These are phyloP conservation scores for Copromyces sp. DNA, from an alignment of 495 filamentous ascomycete genomes.

Conservation along the genomic window DNA sequence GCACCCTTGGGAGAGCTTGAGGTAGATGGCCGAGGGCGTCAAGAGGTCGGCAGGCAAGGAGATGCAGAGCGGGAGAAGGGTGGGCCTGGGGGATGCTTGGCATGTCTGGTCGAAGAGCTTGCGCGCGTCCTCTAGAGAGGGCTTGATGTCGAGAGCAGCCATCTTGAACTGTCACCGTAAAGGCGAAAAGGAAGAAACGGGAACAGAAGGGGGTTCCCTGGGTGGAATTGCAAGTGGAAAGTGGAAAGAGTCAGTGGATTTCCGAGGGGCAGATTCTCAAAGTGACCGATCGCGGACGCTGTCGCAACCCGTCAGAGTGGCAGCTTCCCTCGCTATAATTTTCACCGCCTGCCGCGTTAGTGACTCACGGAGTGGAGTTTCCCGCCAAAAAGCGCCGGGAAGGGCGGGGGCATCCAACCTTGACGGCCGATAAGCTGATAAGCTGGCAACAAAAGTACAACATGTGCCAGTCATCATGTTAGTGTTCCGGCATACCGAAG, in stretches of 20 bases:
- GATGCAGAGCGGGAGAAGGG: slow-evolving; percentile 75
- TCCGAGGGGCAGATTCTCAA: not conserved
- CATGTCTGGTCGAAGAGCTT: slow-evolving; percentile 17
- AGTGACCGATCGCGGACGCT: not conserved
- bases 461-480: not conserved
- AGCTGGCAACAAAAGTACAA: not conserved
- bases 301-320: not conserved
- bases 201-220: not conserved
- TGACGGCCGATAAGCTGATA: not conserved
- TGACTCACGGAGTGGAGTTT: not conserved
- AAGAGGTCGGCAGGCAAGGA: slow-evolving; percentile 84
- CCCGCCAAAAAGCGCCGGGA: not conserved
- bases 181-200: not conserved
- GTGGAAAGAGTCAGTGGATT: not conserved
- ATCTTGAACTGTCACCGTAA: not conserved
- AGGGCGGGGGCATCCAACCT: not conserved
- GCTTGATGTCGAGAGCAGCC: slow-evolving; percentile 20
- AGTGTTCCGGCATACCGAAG: not conserved
- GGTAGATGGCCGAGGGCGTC: slow-evolving; percentile 82
- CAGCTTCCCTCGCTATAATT: not conserved
- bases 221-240: not conserved
- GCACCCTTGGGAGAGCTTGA: slow-evolving; percentile 54
- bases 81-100: slow-evolving; percentile 35
- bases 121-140: slow-evolving; percentile 16
- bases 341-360: not conserved